Evolutionary conservation across 108 stramenopile genomes (phyloP).

Genomic region (Skeletonema grethae): DNA sequence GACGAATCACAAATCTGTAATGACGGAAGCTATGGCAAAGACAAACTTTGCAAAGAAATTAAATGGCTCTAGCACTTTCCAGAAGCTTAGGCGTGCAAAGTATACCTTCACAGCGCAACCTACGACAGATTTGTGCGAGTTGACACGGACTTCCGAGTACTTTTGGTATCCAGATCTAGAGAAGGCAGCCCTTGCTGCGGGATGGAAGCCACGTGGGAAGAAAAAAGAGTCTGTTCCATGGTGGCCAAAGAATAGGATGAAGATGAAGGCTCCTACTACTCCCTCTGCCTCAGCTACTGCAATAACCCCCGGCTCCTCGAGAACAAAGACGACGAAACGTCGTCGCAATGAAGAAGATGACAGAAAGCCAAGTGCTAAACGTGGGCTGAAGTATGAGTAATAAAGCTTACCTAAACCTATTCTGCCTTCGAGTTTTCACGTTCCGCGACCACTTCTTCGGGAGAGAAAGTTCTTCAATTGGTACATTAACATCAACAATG

Average conservation of each 20-base stretch:
- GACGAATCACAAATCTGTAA: background rate
- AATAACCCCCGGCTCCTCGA: conserved; percentile 1
- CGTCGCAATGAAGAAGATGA: conserved; percentile 1
- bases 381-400: background rate
- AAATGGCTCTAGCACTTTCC: background rate
- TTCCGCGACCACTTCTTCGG: conserved; percentile 26
- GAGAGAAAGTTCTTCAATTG: conserved; percentile 8
- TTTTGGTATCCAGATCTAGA: conserved; percentile 11
- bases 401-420: background rate
- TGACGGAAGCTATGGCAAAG: background rate
- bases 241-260: conserved; percentile 1
- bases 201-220: conserved; percentile 11
- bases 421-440: conserved; percentile 13
- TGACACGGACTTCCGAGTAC: background rate
- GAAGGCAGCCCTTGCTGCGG: background rate
- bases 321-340: background rate
- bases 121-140: background rate
- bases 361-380: conserved; percentile 1
- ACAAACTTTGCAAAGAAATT: conserved; percentile 6
- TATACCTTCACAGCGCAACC: background rate
- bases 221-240: conserved; percentile 5
- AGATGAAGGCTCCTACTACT: background rate
- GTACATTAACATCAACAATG: conserved; percentile 17
- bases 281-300: background rate
- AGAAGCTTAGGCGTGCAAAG: background rate